A percentile compares a stretch with the other conserved stretches of the same genome.
phyloP scores from a whole-genome alignment of 192 early-diverging fungal species.

The Spizellomyces sp. region DNA sequence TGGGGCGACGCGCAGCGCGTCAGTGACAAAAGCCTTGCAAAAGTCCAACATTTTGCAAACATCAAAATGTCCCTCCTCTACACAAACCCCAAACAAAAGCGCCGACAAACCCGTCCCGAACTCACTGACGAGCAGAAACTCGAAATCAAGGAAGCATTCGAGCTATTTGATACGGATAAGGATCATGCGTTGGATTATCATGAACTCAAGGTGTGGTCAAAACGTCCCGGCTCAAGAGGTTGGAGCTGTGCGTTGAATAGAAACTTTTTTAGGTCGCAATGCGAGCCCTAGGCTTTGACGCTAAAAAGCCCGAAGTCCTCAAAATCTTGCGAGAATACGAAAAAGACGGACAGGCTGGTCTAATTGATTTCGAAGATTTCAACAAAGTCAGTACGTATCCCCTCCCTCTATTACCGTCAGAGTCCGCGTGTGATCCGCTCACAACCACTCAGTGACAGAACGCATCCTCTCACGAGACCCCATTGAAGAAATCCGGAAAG shows the following conservation, averaged over 20 bases:
- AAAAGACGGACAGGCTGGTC: slow-evolving; percentile 48
- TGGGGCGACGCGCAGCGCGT: too few species aligned
- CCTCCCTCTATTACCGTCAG: neutral
- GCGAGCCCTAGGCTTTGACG: slow-evolving; percentile 82
- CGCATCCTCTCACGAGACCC: slow-evolving; percentile 72
- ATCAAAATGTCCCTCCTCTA: slow-evolving; percentile 34
- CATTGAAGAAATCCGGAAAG: slow-evolving; percentile 79
- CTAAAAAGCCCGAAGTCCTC: slow-evolving; percentile 79
- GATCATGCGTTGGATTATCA: slow-evolving; percentile 76
- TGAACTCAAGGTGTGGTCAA: slow-evolving; percentile 70
- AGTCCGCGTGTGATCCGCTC: too few species aligned
- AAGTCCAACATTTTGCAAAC: neutral
- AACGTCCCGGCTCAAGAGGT: neutral
- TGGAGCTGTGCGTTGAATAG: slow-evolving; percentile 12
- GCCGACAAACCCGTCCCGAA: slow-evolving; percentile 38
- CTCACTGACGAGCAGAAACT: slow-evolving; percentile 79
- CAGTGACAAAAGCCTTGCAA: neutral
- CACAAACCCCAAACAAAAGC: slow-evolving; percentile 31
- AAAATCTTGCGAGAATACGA: slow-evolving; percentile 69
- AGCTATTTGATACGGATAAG: slow-evolving; percentile 94
- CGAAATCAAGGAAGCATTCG: slow-evolving; percentile 96
- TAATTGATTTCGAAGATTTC: slow-evolving; percentile 73
- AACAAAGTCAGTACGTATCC: slow-evolving; percentile 64
- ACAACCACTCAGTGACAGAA: slow-evolving; percentile 52
- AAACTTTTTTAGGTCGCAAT: slow-evolving; percentile 63